Conservation (phyloP, 2,329 filamentous ascomycete genomes). For the Penicillium sp. region DNA sequence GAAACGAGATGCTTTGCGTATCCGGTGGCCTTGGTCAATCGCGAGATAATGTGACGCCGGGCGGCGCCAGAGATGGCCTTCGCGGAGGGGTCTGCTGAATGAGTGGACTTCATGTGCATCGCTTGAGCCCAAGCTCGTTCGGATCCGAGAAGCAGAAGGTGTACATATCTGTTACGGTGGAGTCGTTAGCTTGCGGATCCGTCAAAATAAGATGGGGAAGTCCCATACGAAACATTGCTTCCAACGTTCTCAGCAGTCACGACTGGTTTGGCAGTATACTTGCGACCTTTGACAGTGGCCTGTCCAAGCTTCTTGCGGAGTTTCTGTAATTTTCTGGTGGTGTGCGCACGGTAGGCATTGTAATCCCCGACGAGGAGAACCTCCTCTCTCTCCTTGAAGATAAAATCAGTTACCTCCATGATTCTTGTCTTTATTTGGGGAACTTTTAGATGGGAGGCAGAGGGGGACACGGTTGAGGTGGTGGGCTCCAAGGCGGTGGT, state of each 20-base stretch:
- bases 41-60: slow-evolving; percentile 84
- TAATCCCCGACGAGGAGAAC: slow-evolving; percentile 89
- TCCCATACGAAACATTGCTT: slow-evolving; percentile 71
- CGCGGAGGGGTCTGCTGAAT: slow-evolving; percentile 70
- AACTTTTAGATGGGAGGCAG: slow-evolving; percentile 4
- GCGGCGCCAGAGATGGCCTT: slow-evolving; percentile 77
- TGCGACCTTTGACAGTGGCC: slow-evolving; percentile 80
- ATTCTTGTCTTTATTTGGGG: slow-evolving; percentile 3
- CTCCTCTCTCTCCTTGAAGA: slow-evolving; percentile 76
- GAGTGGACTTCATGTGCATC: slow-evolving; percentile 86
- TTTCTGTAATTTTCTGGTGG: slow-evolving; percentile 78
- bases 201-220: neutral
- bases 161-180: slow-evolving; percentile 61
- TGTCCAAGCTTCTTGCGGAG: slow-evolving; percentile 82
- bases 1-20: slow-evolving; percentile 68
- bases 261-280: slow-evolving; percentile 71
- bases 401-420: slow-evolving; percentile 90
- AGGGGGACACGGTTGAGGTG: slow-evolving; percentile 20
- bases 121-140: slow-evolving; percentile 95
- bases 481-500: slow-evolving; percentile 32
- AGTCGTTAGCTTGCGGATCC: slow-evolving; percentile 15
- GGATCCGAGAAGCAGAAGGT: slow-evolving; percentile 78
- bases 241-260: slow-evolving; percentile 75
- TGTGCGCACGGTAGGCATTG: slow-evolving; percentile 75
- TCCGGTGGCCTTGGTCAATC: slow-evolving; percentile 75